A percentile compares a stretch with the other conserved stretches of the same genome.
phyloP scores from a whole-genome alignment of 225 moss, liverwort and hornwort genomes.

The Straminergon stramineum region DNA sequence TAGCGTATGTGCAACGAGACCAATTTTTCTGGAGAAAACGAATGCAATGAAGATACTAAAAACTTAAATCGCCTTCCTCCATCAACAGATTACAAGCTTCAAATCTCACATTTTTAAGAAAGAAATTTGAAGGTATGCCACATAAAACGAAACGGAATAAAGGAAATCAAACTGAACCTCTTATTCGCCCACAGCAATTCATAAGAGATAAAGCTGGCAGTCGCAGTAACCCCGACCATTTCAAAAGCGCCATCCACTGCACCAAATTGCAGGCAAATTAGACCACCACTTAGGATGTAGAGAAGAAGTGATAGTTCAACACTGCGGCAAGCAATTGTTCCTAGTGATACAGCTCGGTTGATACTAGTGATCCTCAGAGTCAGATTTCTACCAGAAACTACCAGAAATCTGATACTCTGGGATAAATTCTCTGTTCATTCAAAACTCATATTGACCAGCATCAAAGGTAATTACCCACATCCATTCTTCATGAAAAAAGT shows the following conservation, averaged over 20 bases:
- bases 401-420: background rate
- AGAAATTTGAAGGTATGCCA: background rate
- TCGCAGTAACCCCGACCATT: conserved; percentile 81
- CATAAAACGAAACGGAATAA: background rate
- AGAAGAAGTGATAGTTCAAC: background rate
- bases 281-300: background rate
- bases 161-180: conserved; percentile 29
- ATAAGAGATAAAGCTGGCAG: conserved; percentile 69
- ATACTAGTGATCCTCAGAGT: background rate
- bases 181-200: conserved; percentile 69
- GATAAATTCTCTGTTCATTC: background rate
- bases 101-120: background rate
- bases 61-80: background rate
- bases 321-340: background rate
- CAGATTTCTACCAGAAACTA: background rate
- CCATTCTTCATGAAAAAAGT: background rate
- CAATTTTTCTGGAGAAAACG: background rate
- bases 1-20: background rate
- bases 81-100: background rate
- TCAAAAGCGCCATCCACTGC: conserved; percentile 82
- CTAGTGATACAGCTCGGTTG: background rate
- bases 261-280: conserved; percentile 4
- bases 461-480: background rate
- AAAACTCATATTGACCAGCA: background rate
- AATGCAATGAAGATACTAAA: background rate